Conservation (phyloP, 2,329 filamentous ascomycete genomes). For the Coniella vitis region DNA sequence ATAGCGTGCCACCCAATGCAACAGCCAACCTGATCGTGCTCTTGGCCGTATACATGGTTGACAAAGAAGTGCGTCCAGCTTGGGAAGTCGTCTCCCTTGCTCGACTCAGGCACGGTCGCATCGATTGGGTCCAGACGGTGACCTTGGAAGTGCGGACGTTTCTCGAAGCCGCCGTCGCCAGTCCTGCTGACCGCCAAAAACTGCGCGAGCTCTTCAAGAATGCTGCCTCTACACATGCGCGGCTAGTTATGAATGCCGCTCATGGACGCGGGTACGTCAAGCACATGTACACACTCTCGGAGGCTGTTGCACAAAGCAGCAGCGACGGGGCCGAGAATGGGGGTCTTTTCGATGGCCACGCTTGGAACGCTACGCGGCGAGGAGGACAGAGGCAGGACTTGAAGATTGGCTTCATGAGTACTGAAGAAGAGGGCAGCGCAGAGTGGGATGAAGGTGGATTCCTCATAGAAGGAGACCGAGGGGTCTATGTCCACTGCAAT, state of each 20-base stretch:
- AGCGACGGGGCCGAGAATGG: neutral
- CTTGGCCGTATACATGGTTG: slow-evolving; percentile 11
- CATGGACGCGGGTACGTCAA: slow-evolving; percentile 9
- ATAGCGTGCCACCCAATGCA: slow-evolving; percentile 11
- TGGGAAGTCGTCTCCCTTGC: slow-evolving; percentile 16
- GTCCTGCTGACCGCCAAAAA: neutral
- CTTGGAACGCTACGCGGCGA: slow-evolving; percentile 16
- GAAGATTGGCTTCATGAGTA: slow-evolving; percentile 17
- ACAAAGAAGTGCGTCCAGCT: slow-evolving; percentile 13
- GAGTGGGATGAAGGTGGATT: slow-evolving; percentile 16
- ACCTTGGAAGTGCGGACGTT: slow-evolving; percentile 11
- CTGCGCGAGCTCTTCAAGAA: neutral
- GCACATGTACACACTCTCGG: slow-evolving; percentile 15
- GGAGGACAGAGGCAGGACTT: slow-evolving; percentile 16
- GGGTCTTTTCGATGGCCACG: slow-evolving; percentile 12
- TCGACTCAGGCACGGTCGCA: slow-evolving; percentile 9
- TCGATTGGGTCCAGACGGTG: slow-evolving; percentile 18
- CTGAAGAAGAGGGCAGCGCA: neutral
- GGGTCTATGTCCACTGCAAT: slow-evolving; percentile 16
- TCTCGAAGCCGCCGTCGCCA: slow-evolving; percentile 6
- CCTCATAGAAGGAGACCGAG: slow-evolving; percentile 13
- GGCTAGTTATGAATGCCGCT: neutral
- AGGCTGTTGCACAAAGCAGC: neutral
- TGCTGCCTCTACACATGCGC: slow-evolving; percentile 2
- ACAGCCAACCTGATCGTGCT: slow-evolving; percentile 14